A percentile compares a stretch with the other conserved stretches of the same genome.
These are phyloP conservation scores for Penicillium aurantiogriseum DNA, from an alignment of 2,329 filamentous ascomycete species.

Conservation along the genomic window DNA sequence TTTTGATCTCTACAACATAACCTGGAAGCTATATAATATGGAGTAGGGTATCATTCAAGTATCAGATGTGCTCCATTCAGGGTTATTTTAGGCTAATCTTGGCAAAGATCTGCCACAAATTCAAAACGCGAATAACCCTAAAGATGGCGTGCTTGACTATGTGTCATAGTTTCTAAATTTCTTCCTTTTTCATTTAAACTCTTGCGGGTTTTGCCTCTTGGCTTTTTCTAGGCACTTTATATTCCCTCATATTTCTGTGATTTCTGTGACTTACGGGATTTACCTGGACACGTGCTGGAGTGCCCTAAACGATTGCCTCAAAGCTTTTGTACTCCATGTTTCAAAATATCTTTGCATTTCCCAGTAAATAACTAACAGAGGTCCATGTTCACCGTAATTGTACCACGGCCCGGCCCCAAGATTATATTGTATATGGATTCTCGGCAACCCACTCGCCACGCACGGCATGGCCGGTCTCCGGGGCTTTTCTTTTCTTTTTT, in stretches of 20 bases:
- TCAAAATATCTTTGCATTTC: neutral
- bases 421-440: neutral
- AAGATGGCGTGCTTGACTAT: conserved; percentile 8
- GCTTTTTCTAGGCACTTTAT: neutral
- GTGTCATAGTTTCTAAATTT: neutral
- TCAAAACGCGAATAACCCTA: neutral
- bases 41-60: neutral
- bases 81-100: neutral
- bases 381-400: neutral
- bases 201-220: neutral
- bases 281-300: neutral
- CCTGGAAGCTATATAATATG: neutral
- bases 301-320: neutral
- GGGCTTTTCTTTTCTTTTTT: neutral
- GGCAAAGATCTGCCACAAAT: neutral
- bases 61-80: neutral
- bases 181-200: neutral
- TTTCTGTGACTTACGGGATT: too few relatives aligned
- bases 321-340: too few relatives aligned
- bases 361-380: neutral
- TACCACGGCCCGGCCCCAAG: neutral
- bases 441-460: neutral
- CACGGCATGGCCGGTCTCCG: neutral
- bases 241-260: neutral
- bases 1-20: neutral